A percentile compares a stretch with the other conserved stretches of the same genome.
Conservation (phyloP, 306 rosid genomes). For the Spatholobus suberectus region DNA sequence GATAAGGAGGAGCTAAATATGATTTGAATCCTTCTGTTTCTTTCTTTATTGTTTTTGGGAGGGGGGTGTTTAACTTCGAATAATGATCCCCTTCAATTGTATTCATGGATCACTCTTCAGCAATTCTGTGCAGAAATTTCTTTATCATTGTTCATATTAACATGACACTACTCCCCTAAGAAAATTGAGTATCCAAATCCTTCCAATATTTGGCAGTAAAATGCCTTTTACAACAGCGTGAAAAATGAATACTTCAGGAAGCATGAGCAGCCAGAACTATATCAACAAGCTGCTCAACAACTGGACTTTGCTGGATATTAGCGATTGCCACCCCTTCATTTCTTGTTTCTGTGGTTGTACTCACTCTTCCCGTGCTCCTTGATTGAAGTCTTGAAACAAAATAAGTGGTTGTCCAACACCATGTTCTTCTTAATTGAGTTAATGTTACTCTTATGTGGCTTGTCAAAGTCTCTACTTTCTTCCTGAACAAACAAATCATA, state of each 20-base stretch:
- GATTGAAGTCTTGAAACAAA: conserved; percentile 21
- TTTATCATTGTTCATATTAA: too few species aligned
- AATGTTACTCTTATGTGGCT: not conserved
- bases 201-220: not conserved
- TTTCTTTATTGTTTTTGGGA: too few species aligned
- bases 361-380: not conserved
- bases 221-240: not conserved
- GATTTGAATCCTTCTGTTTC: too few species aligned
- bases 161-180: too few species aligned
- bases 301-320: conserved; percentile 22
- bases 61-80: too few species aligned
- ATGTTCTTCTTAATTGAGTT: conserved; percentile 4
- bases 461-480: conserved; percentile 28
- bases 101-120: too few species aligned
- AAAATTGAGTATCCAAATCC: not conserved
- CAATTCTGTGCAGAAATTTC: too few species aligned
- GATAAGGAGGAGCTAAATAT: too few species aligned
- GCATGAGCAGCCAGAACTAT: conserved; percentile 16
- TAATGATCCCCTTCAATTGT: too few species aligned
- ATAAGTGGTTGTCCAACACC: conserved; percentile 23
- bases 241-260: conserved; percentile 1
- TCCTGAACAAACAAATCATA: conserved; percentile 7
- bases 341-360: not conserved
- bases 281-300: conserved; percentile 30
- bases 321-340: not conserved